Percentiles rank a stretch among this genome's conserved stretches.
These are phyloP conservation scores for Amorphotheca resinae DNA, from an alignment of 495 filamentous ascomycete genomes.

Conservation along the genomic window DNA sequence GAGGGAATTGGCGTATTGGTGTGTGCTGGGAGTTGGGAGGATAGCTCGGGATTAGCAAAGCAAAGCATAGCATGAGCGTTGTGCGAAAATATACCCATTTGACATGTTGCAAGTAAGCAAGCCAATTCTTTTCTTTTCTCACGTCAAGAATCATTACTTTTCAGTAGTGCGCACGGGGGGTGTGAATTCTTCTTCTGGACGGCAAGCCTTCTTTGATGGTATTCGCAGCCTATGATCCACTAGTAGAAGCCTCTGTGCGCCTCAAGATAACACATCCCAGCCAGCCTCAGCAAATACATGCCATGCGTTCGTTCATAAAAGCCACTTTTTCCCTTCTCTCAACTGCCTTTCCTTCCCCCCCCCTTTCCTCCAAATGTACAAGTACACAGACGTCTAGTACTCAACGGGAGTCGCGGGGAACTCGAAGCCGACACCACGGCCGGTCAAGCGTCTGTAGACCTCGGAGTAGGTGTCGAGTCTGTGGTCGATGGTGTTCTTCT, in stretches of 20 bases:
- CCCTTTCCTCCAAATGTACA: too few species aligned
- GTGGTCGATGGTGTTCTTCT: constrained; percentile 96
- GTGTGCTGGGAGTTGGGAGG: constrained; percentile 76
- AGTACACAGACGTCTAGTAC: constrained; percentile 52
- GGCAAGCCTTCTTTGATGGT: not conserved
- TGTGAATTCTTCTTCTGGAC: too few species aligned
- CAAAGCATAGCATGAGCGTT: not conserved
- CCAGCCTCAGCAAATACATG: too few species aligned
- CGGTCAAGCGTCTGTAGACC: constrained; percentile 93
- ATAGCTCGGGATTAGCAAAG: constrained; percentile 31
- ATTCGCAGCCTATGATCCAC: not conserved
- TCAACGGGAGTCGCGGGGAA: constrained; percentile 78
- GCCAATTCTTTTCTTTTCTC: too few species aligned
- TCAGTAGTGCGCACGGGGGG: too few species aligned
- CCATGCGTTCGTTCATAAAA: too few species aligned
- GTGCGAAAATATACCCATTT: constrained; percentile 21
- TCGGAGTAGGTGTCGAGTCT: constrained; percentile 97
- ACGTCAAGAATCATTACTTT: too few species aligned
- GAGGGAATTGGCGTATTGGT: constrained; percentile 89
- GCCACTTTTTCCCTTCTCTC: too few species aligned
- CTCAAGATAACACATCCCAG: not conserved
- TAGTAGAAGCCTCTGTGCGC: not conserved
- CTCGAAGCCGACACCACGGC: constrained; percentile 90
- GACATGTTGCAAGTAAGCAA: too few species aligned
- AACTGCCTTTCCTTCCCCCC: not conserved